Evolutionary conservation across 768 basidiomycete species (phyloP).

Genomic region (Lentinula aciculospora): DNA sequence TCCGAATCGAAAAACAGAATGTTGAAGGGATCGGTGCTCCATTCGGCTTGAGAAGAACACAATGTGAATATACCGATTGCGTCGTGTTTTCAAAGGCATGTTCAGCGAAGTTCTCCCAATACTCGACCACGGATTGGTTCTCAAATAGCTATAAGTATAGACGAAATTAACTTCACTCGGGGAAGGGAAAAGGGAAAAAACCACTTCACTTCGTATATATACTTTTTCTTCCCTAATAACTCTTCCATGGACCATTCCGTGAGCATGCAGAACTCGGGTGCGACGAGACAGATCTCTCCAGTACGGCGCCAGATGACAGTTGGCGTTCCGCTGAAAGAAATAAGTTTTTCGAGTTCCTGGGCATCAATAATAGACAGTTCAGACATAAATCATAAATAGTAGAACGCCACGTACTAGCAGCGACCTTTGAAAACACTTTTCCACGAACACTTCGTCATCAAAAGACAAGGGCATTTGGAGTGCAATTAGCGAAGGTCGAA

Average conservation of each 20-base stretch:
- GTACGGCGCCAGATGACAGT: constrained; percentile 98
- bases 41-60: constrained; percentile 79
- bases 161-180: constrained; percentile 2
- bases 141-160: constrained; percentile 68
- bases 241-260: constrained; percentile 90
- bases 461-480: constrained; percentile 96
- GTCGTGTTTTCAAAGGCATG: constrained; percentile 98
- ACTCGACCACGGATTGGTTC: constrained; percentile 91
- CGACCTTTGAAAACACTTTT: constrained; percentile 92
- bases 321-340: constrained; percentile 94
- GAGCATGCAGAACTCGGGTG: constrained; percentile 92
- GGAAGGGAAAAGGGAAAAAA: constrained; percentile 11
- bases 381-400: constrained; percentile 8
- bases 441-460: constrained; percentile 95
- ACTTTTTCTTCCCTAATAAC: constrained; percentile 54
- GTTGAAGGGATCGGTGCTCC: constrained; percentile 86
- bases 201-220: constrained; percentile 55
- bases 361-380: constrained; percentile 1
- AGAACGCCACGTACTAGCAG: constrained; percentile 56
- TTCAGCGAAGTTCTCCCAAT: constrained; percentile 94
- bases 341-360: constrained; percentile 94
- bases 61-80: constrained; percentile 91
- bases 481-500: constrained; percentile 94
- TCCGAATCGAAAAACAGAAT: constrained; percentile 92
- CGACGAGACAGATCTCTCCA: constrained; percentile 95